Evolutionary conservation across 108 stramenopile genomes (phyloP).

Genomic region (Pseudonitzschia pungens): DNA sequence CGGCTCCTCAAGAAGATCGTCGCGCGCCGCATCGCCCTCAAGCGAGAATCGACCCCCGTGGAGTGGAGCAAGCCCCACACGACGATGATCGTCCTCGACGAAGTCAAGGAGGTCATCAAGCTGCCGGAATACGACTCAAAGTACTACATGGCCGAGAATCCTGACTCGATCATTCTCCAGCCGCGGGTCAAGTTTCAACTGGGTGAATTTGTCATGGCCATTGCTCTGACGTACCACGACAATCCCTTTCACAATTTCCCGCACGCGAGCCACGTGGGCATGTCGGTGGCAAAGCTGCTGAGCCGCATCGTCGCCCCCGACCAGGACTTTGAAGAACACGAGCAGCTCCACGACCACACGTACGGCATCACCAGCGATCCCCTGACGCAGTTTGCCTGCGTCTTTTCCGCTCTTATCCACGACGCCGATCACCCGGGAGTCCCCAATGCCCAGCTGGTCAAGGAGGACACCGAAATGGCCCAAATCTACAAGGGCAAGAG

Average conservation of each 20-base stretch:
- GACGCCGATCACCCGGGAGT: conserved; percentile 60
- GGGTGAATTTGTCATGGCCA: conserved; percentile 29
- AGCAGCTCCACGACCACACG: conserved; percentile 32
- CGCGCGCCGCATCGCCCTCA: conserved; percentile 10
- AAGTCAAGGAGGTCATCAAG: conserved; percentile 34
- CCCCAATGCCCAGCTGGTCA: conserved; percentile 48
- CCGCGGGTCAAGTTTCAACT: conserved; percentile 39
- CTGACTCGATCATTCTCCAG: conserved; percentile 26
- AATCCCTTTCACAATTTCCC: conserved; percentile 45
- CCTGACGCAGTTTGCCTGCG: conserved; percentile 48
- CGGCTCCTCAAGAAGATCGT: conserved; percentile 27
- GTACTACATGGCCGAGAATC: conserved; percentile 7
- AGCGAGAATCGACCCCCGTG: conserved; percentile 6
- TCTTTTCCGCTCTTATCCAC: conserved; percentile 56
- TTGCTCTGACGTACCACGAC: conserved; percentile 43
- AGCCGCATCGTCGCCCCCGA: conserved; percentile 44
- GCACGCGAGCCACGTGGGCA: conserved; percentile 56
- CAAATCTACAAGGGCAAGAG: conserved; percentile 32
- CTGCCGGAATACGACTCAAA: conserved; percentile 27
- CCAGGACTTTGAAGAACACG: conserved; percentile 28
- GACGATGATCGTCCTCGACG: conserved; percentile 23
- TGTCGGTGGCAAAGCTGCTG: conserved; percentile 51
- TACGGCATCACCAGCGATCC: conserved; percentile 50
- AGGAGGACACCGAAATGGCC: conserved; percentile 40
- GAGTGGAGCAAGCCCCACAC: conserved; percentile 15